Percentiles rank a stretch among this genome's conserved stretches.
Conservation (phyloP, 208 protist genomes). For the Leishmania turanica region DNA sequence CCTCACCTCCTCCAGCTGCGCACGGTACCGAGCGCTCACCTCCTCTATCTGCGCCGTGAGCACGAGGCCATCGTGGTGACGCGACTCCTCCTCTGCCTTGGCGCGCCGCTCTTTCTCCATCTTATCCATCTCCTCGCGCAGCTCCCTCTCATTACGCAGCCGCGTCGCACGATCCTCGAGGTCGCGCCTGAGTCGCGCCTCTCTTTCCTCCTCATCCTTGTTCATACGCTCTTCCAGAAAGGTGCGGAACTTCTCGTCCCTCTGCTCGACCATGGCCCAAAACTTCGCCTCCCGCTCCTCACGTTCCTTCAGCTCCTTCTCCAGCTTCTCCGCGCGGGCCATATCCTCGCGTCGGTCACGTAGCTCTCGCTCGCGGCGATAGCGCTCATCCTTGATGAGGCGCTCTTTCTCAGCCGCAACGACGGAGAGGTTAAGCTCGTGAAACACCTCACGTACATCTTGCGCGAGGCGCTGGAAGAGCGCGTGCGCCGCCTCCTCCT, state of each 20-base stretch:
- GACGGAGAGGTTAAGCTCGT: slow-evolving; percentile 90
- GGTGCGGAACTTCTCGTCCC: slow-evolving; percentile 64
- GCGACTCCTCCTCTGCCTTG: slow-evolving; percentile 49
- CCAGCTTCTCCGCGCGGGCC: slow-evolving; percentile 57
- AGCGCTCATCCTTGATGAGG: slow-evolving; percentile 91
- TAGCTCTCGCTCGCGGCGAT: slow-evolving; percentile 83
- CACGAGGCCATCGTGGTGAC: slow-evolving; percentile 60
- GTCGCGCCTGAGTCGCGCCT: slow-evolving; percentile 75
- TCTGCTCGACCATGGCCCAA: slow-evolving; percentile 67
- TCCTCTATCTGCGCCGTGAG: slow-evolving; percentile 76
- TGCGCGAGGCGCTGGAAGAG: slow-evolving; percentile 89
- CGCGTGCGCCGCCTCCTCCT: slow-evolving; percentile 78
- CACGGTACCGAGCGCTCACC: slow-evolving; percentile 58
- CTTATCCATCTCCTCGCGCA: slow-evolving; percentile 67
- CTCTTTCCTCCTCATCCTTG: slow-evolving; percentile 85
- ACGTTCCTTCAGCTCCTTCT: slow-evolving; percentile 72
- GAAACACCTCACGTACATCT: slow-evolving; percentile 90
- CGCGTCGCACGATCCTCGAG: slow-evolving; percentile 76
- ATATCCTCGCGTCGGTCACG: slow-evolving; percentile 72
- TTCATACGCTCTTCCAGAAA: slow-evolving; percentile 51
- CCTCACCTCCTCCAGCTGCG: slow-evolving; percentile 74
- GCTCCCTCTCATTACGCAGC: slow-evolving; percentile 62
- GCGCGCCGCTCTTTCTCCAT: slow-evolving; percentile 74
- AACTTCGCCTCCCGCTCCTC: slow-evolving; percentile 80
- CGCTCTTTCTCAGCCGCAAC: slow-evolving; percentile 92